Evolutionary conservation across 2,329 filamentous ascomycete genomes (phyloP), one percentile per base, ranked within the genome.

Genomic region (Talaromyces albobiverticillius): DNA sequence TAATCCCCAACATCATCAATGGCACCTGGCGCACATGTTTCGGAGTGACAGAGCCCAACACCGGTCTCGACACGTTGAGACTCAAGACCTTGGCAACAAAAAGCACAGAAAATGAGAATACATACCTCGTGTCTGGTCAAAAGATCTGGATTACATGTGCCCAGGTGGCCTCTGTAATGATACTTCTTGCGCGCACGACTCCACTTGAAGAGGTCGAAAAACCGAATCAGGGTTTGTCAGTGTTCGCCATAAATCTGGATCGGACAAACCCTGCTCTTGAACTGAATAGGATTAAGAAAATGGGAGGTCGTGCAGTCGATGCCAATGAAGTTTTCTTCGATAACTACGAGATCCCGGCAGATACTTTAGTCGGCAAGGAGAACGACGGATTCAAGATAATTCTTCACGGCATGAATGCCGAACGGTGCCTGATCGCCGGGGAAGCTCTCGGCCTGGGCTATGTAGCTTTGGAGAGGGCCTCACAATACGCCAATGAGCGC

Each of bases 91-190:
- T 74, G 5, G 89, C 89, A 0, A 79, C 70, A 26, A 81, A 79
- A 60, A 41, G 25, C 10, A 25, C 18, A 14, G 18, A 3, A 14
- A 81, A 83, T 18, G 82, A 81, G 0, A 75, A 80, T 13, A 79
- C 76, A 3, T 95, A 92, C 66, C 76, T 73, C 1, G 79, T 95
- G 10, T 82, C 82, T 0, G 89, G 90, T 0, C 88, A 93, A 67
- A 95, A 95, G 73, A 92, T 93, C 56, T 95, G 90, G 90, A 95
- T 94, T 52, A 89, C 89, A 0, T 92, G 84, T 51, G 90, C 90
- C 0, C 89, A 95, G 67, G 87, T 93, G 0, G 89, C 90, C 0
- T 79, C 80, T 3, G 89, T 90, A 63, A 95, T 95, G 89, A 85
- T 95, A 3, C 78, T 95, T 0, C 79, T 95, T 0, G 89, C 89